A percentile compares a stretch with the other conserved stretches of the same genome.
Conservation (phyloP, 2,329 filamentous ascomycete genomes). For the Chalaropsis thielavioides region DNA sequence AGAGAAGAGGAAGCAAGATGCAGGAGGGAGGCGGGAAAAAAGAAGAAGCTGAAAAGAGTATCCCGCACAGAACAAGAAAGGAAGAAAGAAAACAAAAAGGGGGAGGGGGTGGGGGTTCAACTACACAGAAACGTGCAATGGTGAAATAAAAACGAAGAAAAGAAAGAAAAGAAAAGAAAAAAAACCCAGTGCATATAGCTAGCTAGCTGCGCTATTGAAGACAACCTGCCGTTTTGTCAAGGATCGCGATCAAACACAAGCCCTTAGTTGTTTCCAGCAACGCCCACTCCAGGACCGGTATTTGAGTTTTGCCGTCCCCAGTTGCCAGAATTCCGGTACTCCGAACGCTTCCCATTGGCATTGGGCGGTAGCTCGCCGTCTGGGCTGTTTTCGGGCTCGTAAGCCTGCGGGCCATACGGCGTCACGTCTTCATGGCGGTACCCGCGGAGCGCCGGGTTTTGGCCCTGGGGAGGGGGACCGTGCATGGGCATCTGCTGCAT, state of each 20-base stretch:
- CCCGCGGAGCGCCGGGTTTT: conserved; percentile 7
- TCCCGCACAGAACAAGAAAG: conserved; percentile 14
- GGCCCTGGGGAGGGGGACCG: conserved; percentile 3
- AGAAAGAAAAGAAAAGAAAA: conserved; percentile 18
- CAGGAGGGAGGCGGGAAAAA: conserved; percentile 16
- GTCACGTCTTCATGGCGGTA: conserved; percentile 14
- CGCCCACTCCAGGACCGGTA: conserved; percentile 31
- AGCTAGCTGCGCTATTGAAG: neutral
- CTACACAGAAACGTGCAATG: conserved; percentile 17
- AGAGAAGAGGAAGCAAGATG: neutral
- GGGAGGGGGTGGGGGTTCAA: conserved; percentile 22
- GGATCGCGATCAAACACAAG: neutral
- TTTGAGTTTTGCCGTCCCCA: conserved; percentile 30
- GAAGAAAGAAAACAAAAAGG: conserved; percentile 18
- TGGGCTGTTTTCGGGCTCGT: conserved; percentile 30
- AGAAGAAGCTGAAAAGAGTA: conserved; percentile 16
- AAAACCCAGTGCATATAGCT: neutral
- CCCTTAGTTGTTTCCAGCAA: conserved; percentile 31
- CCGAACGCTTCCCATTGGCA: conserved; percentile 27
- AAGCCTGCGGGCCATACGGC: conserved; percentile 24
- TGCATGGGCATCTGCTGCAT: conserved; percentile 3
- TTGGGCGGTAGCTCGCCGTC: conserved; percentile 29
- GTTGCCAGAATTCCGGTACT: conserved; percentile 40
- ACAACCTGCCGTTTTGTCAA: neutral
- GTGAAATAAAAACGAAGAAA: conserved; percentile 3